Percentiles rank a stretch among this genome's conserved stretches.
Conservation (phyloP, 805 yeast genomes). For the Allodekkera sacchari region DNA sequence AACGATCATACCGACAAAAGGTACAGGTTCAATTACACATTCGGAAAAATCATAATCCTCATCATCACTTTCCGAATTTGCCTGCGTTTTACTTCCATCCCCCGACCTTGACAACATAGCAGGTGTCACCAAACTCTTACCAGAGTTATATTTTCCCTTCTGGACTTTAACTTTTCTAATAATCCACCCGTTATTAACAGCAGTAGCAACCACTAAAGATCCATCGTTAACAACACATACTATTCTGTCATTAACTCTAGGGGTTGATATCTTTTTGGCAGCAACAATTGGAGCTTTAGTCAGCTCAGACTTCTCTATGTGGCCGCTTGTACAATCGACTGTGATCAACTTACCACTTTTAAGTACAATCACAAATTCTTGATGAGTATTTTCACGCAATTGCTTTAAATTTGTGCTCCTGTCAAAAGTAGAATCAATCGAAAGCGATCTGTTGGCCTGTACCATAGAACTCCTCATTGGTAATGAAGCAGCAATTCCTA, state of each 20-base stretch:
- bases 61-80: slow-evolving; percentile 1
- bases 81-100: not conserved
- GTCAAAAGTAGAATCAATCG: slow-evolving; percentile 26
- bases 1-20: slow-evolving; percentile 69
- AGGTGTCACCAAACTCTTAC: slow-evolving; percentile 30
- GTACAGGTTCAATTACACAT: slow-evolving; percentile 41
- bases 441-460: slow-evolving; percentile 15
- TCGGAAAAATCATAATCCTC: slow-evolving; percentile 10
- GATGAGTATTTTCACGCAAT: slow-evolving; percentile 21
- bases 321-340: slow-evolving; percentile 43
- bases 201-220: slow-evolving; percentile 52
- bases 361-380: slow-evolving; percentile 45
- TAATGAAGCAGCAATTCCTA: too few species aligned
- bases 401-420: slow-evolving; percentile 16
- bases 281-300: slow-evolving; percentile 32
- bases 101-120: slow-evolving; percentile 22
- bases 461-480: too few species aligned
- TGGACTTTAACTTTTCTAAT: slow-evolving; percentile 41
- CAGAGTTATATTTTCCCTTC: slow-evolving; percentile 38
- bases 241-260: slow-evolving; percentile 67
- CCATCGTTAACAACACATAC: slow-evolving; percentile 45
- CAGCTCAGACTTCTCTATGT: slow-evolving; percentile 26
- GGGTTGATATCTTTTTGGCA: slow-evolving; percentile 53
- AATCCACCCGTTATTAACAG: slow-evolving; percentile 59
- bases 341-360: slow-evolving; percentile 42